Conservation (phyloP, 2,329 filamentous ascomycete species). For the Gaeumannomyces sp. region DNA sequence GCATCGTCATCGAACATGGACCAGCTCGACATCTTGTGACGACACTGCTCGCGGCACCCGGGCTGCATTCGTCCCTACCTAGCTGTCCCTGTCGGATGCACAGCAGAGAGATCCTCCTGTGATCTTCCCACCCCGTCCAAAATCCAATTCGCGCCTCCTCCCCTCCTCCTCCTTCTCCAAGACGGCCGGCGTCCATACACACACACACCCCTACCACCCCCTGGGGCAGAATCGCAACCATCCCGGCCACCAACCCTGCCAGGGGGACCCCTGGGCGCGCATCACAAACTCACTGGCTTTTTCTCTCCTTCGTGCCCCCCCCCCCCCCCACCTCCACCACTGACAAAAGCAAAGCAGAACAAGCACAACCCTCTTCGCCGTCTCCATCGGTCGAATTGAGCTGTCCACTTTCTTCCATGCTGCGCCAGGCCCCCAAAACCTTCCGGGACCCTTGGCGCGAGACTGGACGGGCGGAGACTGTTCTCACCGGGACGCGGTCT, state of each 20-base stretch:
- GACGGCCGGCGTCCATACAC: not conserved
- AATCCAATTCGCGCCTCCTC: conserved; percentile 6
- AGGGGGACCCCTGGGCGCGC: not conserved
- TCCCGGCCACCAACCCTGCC: not conserved
- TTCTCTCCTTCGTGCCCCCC: too few species aligned
- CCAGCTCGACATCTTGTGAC: not conserved
- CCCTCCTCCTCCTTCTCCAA: conserved; percentile 17
- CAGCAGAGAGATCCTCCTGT: not conserved
- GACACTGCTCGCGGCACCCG: not conserved
- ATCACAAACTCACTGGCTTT: not conserved
- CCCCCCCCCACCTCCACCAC: not conserved
- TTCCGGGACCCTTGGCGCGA: not conserved
- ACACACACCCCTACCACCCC: not conserved
- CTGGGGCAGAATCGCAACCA: not conserved
- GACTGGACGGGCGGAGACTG: not conserved
- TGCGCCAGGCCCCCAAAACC: not conserved
- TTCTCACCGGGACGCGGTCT: not conserved
- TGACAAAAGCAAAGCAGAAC: not conserved
- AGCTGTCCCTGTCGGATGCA: not conserved
- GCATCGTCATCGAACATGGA: conserved; percentile 1
- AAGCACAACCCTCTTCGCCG: too few species aligned
- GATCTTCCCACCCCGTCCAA: conserved; percentile 1
- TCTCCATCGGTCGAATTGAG: not conserved
- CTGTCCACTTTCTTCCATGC: not conserved
- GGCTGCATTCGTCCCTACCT: not conserved